Conservation (phyloP, 192 early-diverging fungal genomes). For the Umbelopsis vinacea region DNA sequence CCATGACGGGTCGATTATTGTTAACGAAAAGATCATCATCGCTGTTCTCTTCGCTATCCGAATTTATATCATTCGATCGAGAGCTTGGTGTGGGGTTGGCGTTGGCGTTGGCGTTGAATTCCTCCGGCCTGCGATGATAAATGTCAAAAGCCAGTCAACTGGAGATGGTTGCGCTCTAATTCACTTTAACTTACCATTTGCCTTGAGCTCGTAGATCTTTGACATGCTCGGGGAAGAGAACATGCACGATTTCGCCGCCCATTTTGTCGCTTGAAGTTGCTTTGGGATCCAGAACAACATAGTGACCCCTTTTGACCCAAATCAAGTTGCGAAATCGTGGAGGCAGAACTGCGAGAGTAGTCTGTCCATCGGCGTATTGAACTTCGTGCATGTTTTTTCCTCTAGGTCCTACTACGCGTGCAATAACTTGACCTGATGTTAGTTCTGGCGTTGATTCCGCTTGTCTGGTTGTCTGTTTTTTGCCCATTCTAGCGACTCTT, state of each 20-base stretch:
- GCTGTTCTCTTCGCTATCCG: constrained; percentile 33
- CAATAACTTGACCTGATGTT: constrained; percentile 47
- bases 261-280: constrained; percentile 68
- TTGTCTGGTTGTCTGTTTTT: constrained; percentile 14
- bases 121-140: constrained; percentile 7
- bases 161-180: not conserved
- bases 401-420: constrained; percentile 64
- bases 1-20: constrained; percentile 57
- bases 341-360: constrained; percentile 71
- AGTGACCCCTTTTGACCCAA: constrained; percentile 84
- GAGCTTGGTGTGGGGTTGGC: constrained; percentile 22
- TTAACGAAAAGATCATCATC: constrained; percentile 68
- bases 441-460: constrained; percentile 16
- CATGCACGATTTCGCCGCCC: constrained; percentile 74
- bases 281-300: constrained; percentile 68
- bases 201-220: constrained; percentile 66
- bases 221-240: constrained; percentile 76
- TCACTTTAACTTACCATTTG: constrained; percentile 51
- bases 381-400: constrained; percentile 79
- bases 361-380: constrained; percentile 52
- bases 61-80: constrained; percentile 12
- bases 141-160: not conserved
- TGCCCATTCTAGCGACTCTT: not conserved
- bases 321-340: constrained; percentile 79
- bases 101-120: constrained; percentile 35